Conservation (phyloP, 805 yeast genomes). For the Kodamaea laetipori region DNA sequence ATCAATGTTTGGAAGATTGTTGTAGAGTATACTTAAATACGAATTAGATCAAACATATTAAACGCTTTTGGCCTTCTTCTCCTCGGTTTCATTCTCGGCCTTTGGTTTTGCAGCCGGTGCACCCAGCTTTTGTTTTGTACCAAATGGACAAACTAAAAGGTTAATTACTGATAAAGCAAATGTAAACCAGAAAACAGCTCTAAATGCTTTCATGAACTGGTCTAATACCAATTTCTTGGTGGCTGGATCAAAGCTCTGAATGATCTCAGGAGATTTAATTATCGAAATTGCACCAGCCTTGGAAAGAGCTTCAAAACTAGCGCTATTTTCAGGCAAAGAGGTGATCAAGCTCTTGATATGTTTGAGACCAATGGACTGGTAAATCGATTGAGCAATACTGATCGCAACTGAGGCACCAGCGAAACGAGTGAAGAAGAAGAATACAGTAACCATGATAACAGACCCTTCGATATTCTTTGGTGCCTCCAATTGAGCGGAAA, state of each 20-base stretch:
- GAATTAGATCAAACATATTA: too few species aligned
- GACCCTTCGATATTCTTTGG: slow-evolving; percentile 39
- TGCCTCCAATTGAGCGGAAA: slow-evolving; percentile 38
- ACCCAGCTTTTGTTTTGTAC: too few species aligned
- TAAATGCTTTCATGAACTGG: slow-evolving; percentile 1
- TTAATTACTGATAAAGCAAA: slow-evolving; percentile 1
- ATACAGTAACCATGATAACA: slow-evolving; percentile 35
- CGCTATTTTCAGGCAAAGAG: slow-evolving; percentile 14
- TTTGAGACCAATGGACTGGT: slow-evolving; percentile 21
- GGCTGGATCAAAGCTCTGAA: neutral
- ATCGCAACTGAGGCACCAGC: slow-evolving; percentile 37
- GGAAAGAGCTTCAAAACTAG: slow-evolving; percentile 17
- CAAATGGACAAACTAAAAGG: too few species aligned
- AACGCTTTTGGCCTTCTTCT: too few species aligned
- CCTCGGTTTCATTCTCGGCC: too few species aligned
- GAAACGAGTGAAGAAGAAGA: slow-evolving; percentile 33
- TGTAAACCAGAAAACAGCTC: neutral
- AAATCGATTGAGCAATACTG: slow-evolving; percentile 33
- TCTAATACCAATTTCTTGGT: slow-evolving; percentile 4
- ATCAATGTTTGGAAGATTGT: neutral
- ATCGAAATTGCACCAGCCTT: neutral
- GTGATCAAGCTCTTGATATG: slow-evolving; percentile 21
- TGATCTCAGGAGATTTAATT: neutral
- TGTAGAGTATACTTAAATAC: neutral
- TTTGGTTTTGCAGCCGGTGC: too few species aligned